These are phyloP conservation scores for Cladorrhinum samala DNA, from an alignment of 495 filamentous ascomycete species.

Conservation along the genomic window DNA sequence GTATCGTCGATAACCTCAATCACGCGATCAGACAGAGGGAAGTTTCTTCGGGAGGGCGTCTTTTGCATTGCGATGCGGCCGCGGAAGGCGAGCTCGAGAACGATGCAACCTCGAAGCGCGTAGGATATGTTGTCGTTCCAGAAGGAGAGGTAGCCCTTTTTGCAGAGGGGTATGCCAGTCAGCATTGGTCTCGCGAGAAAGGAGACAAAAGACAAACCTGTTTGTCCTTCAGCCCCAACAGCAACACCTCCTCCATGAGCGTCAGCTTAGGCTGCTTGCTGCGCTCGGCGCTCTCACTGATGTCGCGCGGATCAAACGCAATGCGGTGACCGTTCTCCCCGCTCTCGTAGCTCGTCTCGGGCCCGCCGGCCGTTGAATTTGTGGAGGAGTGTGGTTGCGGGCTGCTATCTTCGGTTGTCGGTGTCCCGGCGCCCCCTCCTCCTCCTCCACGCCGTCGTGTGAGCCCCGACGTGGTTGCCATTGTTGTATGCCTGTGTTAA, in stretches of 20 bases:
- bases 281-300: constrained; percentile 92
- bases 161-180: neutral
- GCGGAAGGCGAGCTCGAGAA: constrained; percentile 91
- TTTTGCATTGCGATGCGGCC: constrained; percentile 98
- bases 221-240: constrained; percentile 96
- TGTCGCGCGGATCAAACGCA: constrained; percentile 93
- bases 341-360: constrained; percentile 88
- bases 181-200: too few species aligned
- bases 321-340: constrained; percentile 98
- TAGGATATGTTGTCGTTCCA: constrained; percentile 99
- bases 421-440: constrained; percentile 19
- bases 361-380: constrained; percentile 54
- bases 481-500: constrained; percentile 15
- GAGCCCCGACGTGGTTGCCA: constrained; percentile 30
- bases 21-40: constrained; percentile 83
- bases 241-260: constrained; percentile 93
- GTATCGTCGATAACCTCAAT: constrained; percentile 98
- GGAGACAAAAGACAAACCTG: constrained; percentile 81
- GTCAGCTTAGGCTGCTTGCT: constrained; percentile 98
- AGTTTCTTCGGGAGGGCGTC: constrained; percentile 84
- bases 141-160: constrained; percentile 91
- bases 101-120: constrained; percentile 93
- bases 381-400: constrained; percentile 31
- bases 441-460: constrained; percentile 32
- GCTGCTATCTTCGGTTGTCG: constrained; percentile 18